Conservation (phyloP, 169 alveolate species). For the Eimeria necatrix region DNA sequence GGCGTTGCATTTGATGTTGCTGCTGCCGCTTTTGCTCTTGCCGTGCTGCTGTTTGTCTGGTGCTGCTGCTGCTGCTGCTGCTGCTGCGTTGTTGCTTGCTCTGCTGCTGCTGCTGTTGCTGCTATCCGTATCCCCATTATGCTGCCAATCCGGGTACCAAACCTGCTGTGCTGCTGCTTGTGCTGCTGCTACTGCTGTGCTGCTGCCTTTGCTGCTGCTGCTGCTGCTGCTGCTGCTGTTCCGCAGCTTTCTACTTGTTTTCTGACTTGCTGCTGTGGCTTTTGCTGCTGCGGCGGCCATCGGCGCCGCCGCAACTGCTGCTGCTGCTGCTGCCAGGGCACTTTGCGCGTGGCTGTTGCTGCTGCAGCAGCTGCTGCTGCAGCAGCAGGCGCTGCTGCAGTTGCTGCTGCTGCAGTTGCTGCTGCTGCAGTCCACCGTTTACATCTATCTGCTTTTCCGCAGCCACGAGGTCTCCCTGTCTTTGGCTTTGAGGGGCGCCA, state of each 20-base stretch:
- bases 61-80: too few relatives aligned
- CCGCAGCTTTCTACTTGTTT: too few relatives aligned
- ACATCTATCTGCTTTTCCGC: not conserved
- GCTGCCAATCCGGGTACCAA: not conserved
- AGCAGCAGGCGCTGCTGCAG: not conserved
- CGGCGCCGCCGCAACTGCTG: too few relatives aligned
- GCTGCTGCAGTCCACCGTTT: not conserved
- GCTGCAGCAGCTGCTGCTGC: not conserved
- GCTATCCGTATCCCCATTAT: not conserved
- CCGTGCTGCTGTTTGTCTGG: not conserved
- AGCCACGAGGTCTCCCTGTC: slow-evolving; percentile 48
- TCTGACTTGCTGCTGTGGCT: too few relatives aligned
- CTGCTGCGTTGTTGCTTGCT: not conserved
- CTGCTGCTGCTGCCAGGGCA: too few relatives aligned
- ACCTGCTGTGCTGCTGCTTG: not conserved
- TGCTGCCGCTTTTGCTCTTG: not conserved
- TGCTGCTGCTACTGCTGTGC: too few relatives aligned
- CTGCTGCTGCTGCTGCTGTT: too few relatives aligned
- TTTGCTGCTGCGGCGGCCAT: too few relatives aligned
- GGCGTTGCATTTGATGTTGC: not conserved
- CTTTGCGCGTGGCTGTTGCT: too few relatives aligned
- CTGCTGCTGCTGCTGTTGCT: not conserved
- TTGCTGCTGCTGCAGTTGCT: not conserved
- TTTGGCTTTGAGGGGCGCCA: not conserved
- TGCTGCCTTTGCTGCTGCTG: too few relatives aligned